A percentile compares a stretch with the other conserved stretches of the same genome.
These are phyloP conservation scores for Cystobasidium onofrii DNA, from an alignment of 768 basidiomycete species.

Conservation along the genomic window DNA sequence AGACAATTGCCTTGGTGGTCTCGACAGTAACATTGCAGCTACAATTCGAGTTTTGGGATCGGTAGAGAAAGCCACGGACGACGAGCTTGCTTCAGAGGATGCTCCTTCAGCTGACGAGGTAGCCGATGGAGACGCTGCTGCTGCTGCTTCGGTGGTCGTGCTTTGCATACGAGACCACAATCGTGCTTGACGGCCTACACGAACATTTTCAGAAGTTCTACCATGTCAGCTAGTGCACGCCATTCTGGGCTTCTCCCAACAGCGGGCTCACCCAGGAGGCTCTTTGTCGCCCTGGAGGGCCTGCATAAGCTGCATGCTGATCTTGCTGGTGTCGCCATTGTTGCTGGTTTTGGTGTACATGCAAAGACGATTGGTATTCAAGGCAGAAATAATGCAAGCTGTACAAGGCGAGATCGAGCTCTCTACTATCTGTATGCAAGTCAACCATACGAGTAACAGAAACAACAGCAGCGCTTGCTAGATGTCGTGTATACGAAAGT, in stretches of 20 bases:
- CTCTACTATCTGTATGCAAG: neutral
- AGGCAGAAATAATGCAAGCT: neutral
- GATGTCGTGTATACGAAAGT: no score
- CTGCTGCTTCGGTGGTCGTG: neutral
- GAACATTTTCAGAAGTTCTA: neutral
- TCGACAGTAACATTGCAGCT: slow-evolving; percentile 39
- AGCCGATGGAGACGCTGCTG: neutral
- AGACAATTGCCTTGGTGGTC: slow-evolving; percentile 37
- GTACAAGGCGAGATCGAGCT: slow-evolving; percentile 1
- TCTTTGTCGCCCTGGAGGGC: neutral
- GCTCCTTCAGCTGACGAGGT: neutral
- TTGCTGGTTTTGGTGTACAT: neutral
- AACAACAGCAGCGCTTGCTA: neutral
- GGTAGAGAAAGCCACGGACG: neutral
- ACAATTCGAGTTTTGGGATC: slow-evolving; percentile 34
- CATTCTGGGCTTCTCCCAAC: neutral
- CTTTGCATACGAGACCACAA: neutral
- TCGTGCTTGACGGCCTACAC: neutral
- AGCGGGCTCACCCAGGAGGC: neutral
- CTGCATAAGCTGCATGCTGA: neutral
- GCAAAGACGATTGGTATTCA: no score
- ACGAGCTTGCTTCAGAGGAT: neutral
- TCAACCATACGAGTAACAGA: neutral
- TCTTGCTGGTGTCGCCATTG: neutral
- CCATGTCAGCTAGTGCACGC: neutral